Base-by-base conservation (phyloP, 768 basidiomycete genomes). In the Tylopilus subfusipes region DNA sequence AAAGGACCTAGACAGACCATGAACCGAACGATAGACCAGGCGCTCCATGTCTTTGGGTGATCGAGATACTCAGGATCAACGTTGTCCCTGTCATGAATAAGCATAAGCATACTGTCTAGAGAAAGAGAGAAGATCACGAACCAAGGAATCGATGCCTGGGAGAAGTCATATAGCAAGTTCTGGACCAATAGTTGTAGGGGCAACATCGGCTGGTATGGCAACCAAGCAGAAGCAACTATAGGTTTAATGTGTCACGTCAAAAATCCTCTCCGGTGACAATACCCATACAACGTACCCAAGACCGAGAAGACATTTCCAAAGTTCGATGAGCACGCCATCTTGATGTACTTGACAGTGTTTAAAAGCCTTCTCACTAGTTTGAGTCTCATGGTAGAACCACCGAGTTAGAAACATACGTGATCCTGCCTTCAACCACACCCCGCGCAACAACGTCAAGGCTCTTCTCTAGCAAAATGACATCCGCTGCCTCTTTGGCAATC, bases 401-500 rank as follows among this genome's bases (percentile, higher is more conserved):
- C 8, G 13, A 31, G 18, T 30, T n/a, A 31, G 13, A 40, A 56
- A 58, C 69, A 12, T 59, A 69, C 68, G 68, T 69, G 57, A 69
- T 63, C 29, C 68, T 68, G 54, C 68, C 68, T 48, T 69, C 70
- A 11, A 71, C 54, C 24, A 69, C 64, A 31, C 72, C 71, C 5
- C 68, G 66, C 9, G 63, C 59, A 40, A 72, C 69, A 10, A 74
- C 71, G 7, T 24, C 64, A 30, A 74, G 63, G 22, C 65, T 74
- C 51, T 74, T 72, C 61, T 73, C 72, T 21, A 72, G 53, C 10
- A 73, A 48, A 44, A 72, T 72, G 36, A 69, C 69, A 40, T 68
- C 73, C 3, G 73, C 72, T 21, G 72, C 73, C 46, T 73, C 73
- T 53, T 73, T 73, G 14, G 72, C 71, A 10, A 74, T 75, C 38